A percentile compares a stretch with the other conserved stretches of the same genome.
These are phyloP conservation scores for Caryopteris hybrid DNA, from an alignment of 305 asterid species.

Conservation along the genomic window DNA sequence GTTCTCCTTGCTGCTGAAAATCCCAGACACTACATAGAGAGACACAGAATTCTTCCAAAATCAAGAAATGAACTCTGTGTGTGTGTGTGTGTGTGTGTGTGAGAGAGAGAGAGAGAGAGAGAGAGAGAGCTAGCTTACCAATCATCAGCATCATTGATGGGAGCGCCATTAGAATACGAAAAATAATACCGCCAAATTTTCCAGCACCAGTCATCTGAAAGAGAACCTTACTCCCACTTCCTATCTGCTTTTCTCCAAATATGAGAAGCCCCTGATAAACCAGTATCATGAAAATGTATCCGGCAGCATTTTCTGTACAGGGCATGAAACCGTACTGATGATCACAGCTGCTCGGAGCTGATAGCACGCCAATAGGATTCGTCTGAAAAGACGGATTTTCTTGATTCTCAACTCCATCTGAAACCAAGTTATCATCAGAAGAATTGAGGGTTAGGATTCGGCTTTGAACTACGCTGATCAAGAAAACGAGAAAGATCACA, in stretches of 20 bases:
- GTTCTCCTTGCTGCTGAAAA: conserved; percentile 34
- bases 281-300: conserved; percentile 44
- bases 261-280: conserved; percentile 49
- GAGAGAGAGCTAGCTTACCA: conserved; percentile 17
- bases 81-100: too few relatives aligned
- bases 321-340: conserved; percentile 65
- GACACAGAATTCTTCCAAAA: background rate
- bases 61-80: background rate
- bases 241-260: conserved; percentile 43
- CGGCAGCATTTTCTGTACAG: conserved; percentile 57
- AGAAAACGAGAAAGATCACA: conserved; percentile 8
- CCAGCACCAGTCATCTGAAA: conserved; percentile 46
- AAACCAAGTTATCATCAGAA: conserved; percentile 30
- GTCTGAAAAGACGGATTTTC: background rate
- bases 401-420: conserved; percentile 38
- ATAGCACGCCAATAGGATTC: background rate
- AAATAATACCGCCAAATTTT: conserved; percentile 51
- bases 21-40: conserved; percentile 35
- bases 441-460: conserved; percentile 34
- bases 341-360: conserved; percentile 23
- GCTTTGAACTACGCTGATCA: conserved; percentile 24
- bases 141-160: conserved; percentile 50
- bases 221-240: conserved; percentile 48
- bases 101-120: background rate
- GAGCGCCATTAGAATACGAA: conserved; percentile 49